Evolutionary conservation across 2,329 filamentous ascomycete genomes (phyloP).

Genomic region (Microsporum ferrugineum): DNA sequence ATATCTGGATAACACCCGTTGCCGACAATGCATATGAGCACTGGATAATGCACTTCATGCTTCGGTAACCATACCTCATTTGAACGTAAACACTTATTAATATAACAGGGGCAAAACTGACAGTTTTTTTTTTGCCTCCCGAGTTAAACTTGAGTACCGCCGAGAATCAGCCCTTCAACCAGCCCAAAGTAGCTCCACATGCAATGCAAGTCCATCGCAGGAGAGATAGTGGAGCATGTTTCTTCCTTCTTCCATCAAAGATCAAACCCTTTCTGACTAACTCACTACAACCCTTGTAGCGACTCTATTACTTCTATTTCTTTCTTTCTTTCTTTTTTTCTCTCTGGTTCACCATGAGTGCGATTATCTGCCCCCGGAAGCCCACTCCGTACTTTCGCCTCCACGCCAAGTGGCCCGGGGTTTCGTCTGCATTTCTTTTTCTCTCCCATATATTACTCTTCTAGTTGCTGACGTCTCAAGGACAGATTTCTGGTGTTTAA

Average conservation of each 20-base stretch:
- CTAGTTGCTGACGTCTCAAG: not conserved
- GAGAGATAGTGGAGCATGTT: slow-evolving; percentile 1
- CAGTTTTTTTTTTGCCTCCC: not conserved
- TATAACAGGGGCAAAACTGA: not conserved
- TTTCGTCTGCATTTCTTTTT: slow-evolving; percentile 1
- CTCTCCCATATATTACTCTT: not conserved
- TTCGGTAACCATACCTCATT: not conserved
- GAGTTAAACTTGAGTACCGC: not conserved
- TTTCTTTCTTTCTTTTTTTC: not conserved
- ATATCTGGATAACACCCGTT: not conserved
- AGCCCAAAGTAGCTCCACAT: not conserved
- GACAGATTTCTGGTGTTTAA: not conserved
- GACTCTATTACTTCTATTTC: not conserved
- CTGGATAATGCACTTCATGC: not conserved
- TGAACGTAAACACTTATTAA: not conserved
- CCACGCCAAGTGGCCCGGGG: not conserved
- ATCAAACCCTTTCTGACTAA: slow-evolving; percentile 1
- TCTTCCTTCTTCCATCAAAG: not conserved
- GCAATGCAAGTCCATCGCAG: slow-evolving; percentile 1
- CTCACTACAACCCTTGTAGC: not conserved
- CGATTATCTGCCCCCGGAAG: not conserved
- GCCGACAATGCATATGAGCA: not conserved
- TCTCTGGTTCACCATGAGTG: not conserved
- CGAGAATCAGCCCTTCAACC: not conserved
- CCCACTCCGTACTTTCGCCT: slow-evolving; percentile 1